Evolutionary conservation across 352 stramenopile species (phyloP).

Genomic region (Phytophthora sp.): DNA sequence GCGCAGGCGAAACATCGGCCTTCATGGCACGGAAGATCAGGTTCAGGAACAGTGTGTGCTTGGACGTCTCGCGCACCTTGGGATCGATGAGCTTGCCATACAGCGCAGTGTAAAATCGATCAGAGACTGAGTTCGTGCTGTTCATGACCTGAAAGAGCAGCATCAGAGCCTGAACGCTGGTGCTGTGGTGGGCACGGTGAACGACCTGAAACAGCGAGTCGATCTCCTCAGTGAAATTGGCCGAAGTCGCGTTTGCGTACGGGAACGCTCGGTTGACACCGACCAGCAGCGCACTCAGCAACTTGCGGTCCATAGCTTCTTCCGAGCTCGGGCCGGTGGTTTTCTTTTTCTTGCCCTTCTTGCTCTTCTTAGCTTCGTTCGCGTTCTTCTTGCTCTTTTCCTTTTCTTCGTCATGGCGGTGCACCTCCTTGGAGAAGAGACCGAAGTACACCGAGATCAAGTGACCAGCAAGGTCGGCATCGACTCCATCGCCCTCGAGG

Average conservation of each 20-base stretch:
- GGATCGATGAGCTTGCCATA: constrained; percentile 95
- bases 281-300: constrained; percentile 96
- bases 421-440: constrained; percentile 95
- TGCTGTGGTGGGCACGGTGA: constrained; percentile 87
- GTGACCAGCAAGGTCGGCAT: constrained; percentile 75
- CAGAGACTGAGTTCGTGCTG: constrained; percentile 87
- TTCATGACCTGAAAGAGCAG: constrained; percentile 94
- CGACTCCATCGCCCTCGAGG: constrained; percentile 60
- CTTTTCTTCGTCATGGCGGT: constrained; percentile 54
- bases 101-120: constrained; percentile 97
- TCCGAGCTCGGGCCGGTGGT: constrained; percentile 23
- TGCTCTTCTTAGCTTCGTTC: constrained; percentile 28
- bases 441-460: constrained; percentile 98
- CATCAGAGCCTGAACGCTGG: constrained; percentile 97
- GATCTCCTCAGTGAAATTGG: constrained; percentile 77
- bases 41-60: constrained; percentile 98
- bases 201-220: constrained; percentile 85
- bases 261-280: constrained; percentile 99
- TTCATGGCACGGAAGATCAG: constrained; percentile 98
- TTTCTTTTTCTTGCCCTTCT: constrained; percentile 56
- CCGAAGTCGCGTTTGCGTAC: constrained; percentile 85
- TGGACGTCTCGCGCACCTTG: constrained; percentile 91
- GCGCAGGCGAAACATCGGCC: constrained; percentile 85
- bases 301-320: constrained; percentile 89
- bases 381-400: constrained; percentile 57